phyloP scores from a whole-genome alignment of 495 filamentous ascomycete genomes.

The Bryoglossum gracile region DNA sequence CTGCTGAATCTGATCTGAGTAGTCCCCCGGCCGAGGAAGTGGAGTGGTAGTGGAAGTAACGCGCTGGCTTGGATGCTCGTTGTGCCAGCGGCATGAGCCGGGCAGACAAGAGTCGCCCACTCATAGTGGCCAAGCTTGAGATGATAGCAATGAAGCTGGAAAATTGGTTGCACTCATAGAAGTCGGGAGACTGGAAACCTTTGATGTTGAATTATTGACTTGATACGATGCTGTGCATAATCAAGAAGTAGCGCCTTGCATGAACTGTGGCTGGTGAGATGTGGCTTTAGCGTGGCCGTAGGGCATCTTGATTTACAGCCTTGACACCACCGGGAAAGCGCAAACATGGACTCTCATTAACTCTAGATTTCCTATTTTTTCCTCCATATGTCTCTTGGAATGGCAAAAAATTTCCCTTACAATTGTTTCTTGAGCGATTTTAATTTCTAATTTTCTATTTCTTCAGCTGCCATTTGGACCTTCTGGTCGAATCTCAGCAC shows the following conservation, averaged over 20 bases:
- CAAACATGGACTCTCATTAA: too few species aligned
- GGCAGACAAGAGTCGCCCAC: constrained; percentile 72
- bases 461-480: too few species aligned
- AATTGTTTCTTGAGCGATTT: not conserved
- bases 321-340: not conserved
- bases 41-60: constrained; percentile 57
- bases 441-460: not conserved
- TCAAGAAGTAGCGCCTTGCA: constrained; percentile 11
- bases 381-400: too few species aligned
- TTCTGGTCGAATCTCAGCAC: too few species aligned
- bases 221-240: not conserved
- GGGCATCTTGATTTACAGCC: constrained; percentile 2
- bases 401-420: not conserved
- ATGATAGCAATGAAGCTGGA: not conserved
- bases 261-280: constrained; percentile 19
- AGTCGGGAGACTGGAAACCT: too few species aligned
- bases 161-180: too few species aligned
- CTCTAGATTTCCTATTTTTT: too few species aligned
- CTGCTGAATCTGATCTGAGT: constrained; percentile 55
- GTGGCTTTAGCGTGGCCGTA: constrained; percentile 4
- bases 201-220: constrained; percentile 8
- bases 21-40: constrained; percentile 58
- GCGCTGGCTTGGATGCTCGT: constrained; percentile 47
- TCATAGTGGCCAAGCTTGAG: constrained; percentile 48
- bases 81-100: constrained; percentile 55